Evolutionary conservation across 768 basidiomycete species (phyloP), one percentile per base, ranked within the genome.

Genomic region (Naganishia vishniacii): DNA sequence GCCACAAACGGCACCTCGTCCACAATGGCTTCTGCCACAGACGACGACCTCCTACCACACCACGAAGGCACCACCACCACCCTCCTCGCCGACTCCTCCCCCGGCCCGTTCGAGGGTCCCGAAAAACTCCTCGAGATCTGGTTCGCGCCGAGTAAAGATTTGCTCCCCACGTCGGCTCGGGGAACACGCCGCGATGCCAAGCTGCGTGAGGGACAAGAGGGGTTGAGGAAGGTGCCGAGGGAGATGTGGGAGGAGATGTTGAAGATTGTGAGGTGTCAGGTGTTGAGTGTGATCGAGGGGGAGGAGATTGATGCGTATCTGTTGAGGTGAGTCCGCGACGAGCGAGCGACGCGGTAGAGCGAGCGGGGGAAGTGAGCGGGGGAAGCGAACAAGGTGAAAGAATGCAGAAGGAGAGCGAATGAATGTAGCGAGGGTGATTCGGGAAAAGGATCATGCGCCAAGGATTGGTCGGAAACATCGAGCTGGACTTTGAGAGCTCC

Each of bases 61-160:
- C 53, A 56, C 34, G 53, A 34, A 5, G 34, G 32, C 31, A 64
- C 51, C 45, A 63, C 62, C 16, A 51, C 63, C 4, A 42, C 31
- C 53, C 41, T 64, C 44, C 46, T 64, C 6, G 63, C 53, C 53
- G 63, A 64, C 41, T 34, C 63, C 45, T 64, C 63, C n/a, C 63
- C 63, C 32, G 63, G 63, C 15, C 63, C 63, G 18, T 94, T 93
- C 70, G 91, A 93, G 77, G 92, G 92, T 23, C 88, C 91, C 65
- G 92, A 94, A 80, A 94, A 94, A 75, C 83, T 97, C 44, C 84
- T 98, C 48, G 95, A 99, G 80, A 84, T 98, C 53, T 98, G 95
- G 95, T 97, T 98, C 79, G 86, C 88, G 1, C 89, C 91, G 13
- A 86, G 86, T 8, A 79, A 85, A 5, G 81, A 83, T 9, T 78